Evolutionary conservation across 805 yeast genomes (phyloP).

Genomic region (Candida tibetensis): DNA sequence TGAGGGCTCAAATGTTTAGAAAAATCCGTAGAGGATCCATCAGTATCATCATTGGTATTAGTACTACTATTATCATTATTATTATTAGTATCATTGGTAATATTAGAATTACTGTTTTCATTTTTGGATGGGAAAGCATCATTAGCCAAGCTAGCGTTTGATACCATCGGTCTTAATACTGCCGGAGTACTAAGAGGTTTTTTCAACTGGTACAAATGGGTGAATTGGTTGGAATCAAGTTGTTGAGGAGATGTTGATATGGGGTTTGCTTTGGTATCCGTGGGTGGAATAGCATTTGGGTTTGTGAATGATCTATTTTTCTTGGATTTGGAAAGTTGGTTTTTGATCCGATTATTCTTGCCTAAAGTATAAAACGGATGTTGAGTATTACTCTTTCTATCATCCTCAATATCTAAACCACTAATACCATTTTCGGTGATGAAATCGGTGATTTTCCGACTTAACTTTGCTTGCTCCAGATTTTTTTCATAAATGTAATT

Average conservation of each 20-base stretch:
- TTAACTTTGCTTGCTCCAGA: constrained; percentile 10
- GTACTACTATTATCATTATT: too few species aligned
- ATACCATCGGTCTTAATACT: constrained; percentile 45
- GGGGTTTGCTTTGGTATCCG: background rate
- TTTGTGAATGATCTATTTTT: background rate
- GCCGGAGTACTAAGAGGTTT: constrained; percentile 52
- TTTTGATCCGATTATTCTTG: constrained; percentile 2
- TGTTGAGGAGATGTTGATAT: background rate
- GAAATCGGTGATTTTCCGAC: constrained; percentile 5
- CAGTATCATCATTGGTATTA: too few species aligned
- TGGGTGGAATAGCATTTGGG: too few species aligned
- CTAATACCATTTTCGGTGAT: constrained; percentile 1
- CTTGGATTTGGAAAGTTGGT: constrained; percentile 1
- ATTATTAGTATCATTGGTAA: too few species aligned
- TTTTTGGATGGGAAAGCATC: too few species aligned
- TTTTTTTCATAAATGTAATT: constrained; percentile 15
- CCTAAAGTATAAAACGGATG: constrained; percentile 7
- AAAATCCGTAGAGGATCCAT: too few species aligned
- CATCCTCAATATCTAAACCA: background rate
- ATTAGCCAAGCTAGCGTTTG: too few species aligned
- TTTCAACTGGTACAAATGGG: constrained; percentile 39
- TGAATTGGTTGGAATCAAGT: background rate
- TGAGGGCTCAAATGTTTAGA: too few species aligned
- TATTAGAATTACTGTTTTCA: too few species aligned
- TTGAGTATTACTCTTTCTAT: background rate